Evolutionary conservation across 352 stramenopile genomes (phyloP), one percentile per base, ranked within the genome.

Genomic region (Pythium utonaiense): DNA sequence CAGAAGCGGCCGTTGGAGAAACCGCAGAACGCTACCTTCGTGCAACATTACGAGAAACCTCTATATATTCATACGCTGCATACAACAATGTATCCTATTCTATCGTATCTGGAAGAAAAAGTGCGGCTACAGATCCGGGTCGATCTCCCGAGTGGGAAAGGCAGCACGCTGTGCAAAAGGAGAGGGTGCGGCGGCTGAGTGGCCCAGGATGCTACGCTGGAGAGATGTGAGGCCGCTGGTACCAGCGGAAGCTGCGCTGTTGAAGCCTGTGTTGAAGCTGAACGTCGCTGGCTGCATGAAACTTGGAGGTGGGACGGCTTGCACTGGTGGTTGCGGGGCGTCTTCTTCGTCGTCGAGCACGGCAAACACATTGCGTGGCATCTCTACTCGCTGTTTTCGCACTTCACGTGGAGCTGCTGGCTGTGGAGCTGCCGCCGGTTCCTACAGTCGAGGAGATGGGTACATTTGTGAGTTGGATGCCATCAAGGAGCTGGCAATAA

Each of bases 231-330:
- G 55, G 3, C 49, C 47, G 22, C 44, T 30, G 16, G 42, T 14
- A 8, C 16, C 8, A 28, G 56, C 24, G 6, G 44, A 28, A 16
- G 34, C 19, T 4, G 31, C 22, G 25, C 30, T 34, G 19, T 44
- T 34, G 19, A 40, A 42, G 33, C 38, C 22, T 17, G 27, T 50
- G 36, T 71, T 60, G 27, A 92, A 86, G n/a, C 63, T 77, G 53
- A 92, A 92, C 7, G 83, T 92, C 27, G 83, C 80, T 13, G 83
- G 78, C 59, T 83, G 80, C 53, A 92, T 65, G 56, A 89, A 83
- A 41, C 59, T 61, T 9, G 78, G 59, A n/a, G 52, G 22, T 1
- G 57, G 3, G 33, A 56, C 19, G 48, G 60, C 9, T 25, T 64
- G 48, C 27, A 60, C 14, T 8, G 53, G 13, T 55, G 44, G 62